A percentile compares a stretch with the other conserved stretches of the same genome.
Evolutionary conservation across 805 yeast species (phyloP).

Genomic region (Kazachstania psychrophila): DNA sequence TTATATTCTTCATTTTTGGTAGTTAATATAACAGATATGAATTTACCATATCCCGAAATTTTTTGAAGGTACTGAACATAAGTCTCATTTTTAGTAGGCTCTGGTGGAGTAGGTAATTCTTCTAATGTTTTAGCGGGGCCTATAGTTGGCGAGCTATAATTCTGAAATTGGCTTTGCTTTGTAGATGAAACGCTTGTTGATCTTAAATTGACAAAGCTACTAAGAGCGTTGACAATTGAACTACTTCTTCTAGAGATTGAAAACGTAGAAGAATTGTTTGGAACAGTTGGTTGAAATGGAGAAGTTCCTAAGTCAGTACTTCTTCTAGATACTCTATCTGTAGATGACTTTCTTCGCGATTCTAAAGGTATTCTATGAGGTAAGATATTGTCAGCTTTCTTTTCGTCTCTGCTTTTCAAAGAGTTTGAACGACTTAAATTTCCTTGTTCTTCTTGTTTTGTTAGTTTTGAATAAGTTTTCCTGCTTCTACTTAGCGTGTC

Average conservation of each 20-base stretch:
- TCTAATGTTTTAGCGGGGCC: constrained; percentile 6
- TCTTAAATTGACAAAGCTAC: constrained; percentile 30
- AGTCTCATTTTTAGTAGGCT: constrained; percentile 22
- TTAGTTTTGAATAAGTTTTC: not conserved
- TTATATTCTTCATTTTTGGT: constrained; percentile 22
- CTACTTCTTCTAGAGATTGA: constrained; percentile 28
- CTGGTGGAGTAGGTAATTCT: constrained; percentile 25
- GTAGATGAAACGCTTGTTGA: constrained; percentile 19
- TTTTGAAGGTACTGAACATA: constrained; percentile 22
- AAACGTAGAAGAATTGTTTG: constrained; percentile 4
- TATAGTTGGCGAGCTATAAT: constrained; percentile 1
- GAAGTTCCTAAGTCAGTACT: not conserved
- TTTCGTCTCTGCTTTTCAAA: not conserved
- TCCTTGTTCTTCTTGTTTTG: not conserved
- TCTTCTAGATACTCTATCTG: constrained; percentile 1
- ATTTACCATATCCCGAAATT: constrained; percentile 28
- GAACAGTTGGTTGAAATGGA: not conserved
- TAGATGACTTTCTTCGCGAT: constrained; percentile 5
- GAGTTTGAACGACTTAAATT: constrained; percentile 1
- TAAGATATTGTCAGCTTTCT: not conserved
- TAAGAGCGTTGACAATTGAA: constrained; percentile 32
- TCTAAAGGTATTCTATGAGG: too few relatives aligned
- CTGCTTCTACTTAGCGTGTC: constrained; percentile 11
- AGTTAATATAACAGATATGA: constrained; percentile 26
- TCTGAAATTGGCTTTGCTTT: constrained; percentile 3